Base-by-base conservation (phyloP, 305 asterid species). In the Fraxinus floribunda region DNA sequence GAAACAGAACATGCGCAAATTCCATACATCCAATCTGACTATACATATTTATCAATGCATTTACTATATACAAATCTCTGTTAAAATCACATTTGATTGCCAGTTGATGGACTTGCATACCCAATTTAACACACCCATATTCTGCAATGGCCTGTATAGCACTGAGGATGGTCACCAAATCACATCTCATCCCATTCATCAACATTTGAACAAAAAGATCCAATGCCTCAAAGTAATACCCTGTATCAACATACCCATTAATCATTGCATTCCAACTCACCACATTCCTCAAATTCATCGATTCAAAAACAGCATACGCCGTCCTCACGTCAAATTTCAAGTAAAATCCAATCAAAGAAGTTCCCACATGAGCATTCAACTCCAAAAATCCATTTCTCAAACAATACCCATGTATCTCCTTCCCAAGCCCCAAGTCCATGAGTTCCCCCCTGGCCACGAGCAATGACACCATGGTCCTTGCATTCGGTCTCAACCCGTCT, bases 71-170 rank as follows among this genome's bases (percentile, higher is more conserved):
- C 26, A 79, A 38, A 82, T 84, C 81, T 41, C 35, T 76, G 75
- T 32, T 15, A 26, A 82, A 80, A 26, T 80, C 80, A 84, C 68
- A 39, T 41, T 84, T 87, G 20, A 79, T 30, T 13, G 80, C 79
- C 57, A 79, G 26, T 35, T 87, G 89, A 86, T 86, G 89, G 5
- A 84, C 66, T 68, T 84, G 87, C 64, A 73, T 62, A 34, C 89
- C 89, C 41, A 87, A 57, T 52, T 57, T 15, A 34, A 79, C 32
- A 60, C 49, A 71, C 13, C 82, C 62, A 34, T 70, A 15, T 49
- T 82, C 83, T 24, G 72, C 84, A 79, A 86, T 84, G 20, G 87
- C 86, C 79, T 84, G 87, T 35, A 84, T 71, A 30, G 80, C 83
- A 79, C 84, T 55, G 29, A 87, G 71, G 24, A 84, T 30, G 7